Percentiles rank a stretch among this genome's conserved stretches.
Conservation (phyloP, 2,329 filamentous ascomycete genomes). For the Fragosphaeria purpurea region DNA sequence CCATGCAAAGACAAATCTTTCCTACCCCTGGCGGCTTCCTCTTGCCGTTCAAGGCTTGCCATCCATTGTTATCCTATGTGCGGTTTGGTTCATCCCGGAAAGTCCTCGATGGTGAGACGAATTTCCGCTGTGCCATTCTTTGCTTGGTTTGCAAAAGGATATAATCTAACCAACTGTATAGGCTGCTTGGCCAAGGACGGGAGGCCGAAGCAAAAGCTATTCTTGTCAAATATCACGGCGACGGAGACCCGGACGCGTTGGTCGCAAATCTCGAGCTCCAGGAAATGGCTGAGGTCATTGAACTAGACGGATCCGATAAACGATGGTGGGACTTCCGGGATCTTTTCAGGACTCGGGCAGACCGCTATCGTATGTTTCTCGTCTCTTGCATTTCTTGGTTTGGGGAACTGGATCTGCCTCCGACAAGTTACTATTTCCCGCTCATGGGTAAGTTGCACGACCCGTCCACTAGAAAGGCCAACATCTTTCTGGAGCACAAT, state of each 20-base stretch:
- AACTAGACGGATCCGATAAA: slow-evolving; percentile 5
- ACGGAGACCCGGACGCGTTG: slow-evolving; percentile 3
- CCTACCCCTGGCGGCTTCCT: slow-evolving; percentile 3
- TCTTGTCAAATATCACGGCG: slow-evolving; percentile 7
- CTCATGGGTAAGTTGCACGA: background rate
- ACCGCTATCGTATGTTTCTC: slow-evolving; percentile 1
- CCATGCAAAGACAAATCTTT: background rate
- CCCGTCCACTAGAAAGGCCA: too few species aligned
- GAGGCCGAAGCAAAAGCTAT: slow-evolving; percentile 1
- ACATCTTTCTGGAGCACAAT: too few species aligned
- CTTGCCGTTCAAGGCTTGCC: slow-evolving; percentile 2
- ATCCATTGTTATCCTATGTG: background rate
- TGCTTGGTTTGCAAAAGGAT: too few species aligned
- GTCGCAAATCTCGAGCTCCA: slow-evolving; percentile 2
- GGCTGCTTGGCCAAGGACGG: slow-evolving; percentile 3
- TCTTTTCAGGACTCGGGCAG: slow-evolving; percentile 2
- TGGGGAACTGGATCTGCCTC: slow-evolving; percentile 4
- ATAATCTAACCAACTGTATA: too few species aligned
- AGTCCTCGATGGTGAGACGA: background rate
- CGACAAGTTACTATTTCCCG: slow-evolving; percentile 5
- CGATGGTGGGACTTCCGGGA: slow-evolving; percentile 3
- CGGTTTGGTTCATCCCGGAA: slow-evolving; percentile 3
- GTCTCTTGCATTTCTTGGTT: slow-evolving; percentile 6
- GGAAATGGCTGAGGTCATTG: slow-evolving; percentile 6
- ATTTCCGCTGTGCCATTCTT: too few species aligned